A percentile compares a stretch with the other conserved stretches of the same genome.
Conservation (phyloP, 768 basidiomycete genomes). For the Tubosaeta brunneosetosa region DNA sequence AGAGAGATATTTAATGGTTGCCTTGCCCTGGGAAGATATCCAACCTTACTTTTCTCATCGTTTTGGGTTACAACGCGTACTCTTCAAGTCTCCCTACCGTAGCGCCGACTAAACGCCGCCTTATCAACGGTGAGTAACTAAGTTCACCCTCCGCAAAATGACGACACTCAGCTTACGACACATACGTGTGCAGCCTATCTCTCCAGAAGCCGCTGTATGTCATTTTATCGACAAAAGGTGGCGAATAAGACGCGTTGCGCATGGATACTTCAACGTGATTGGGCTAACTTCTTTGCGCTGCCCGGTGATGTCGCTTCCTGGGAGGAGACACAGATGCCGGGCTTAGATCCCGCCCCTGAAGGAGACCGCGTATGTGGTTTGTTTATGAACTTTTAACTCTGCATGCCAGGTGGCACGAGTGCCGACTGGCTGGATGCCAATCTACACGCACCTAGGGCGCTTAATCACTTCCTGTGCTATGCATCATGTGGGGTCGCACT, state of each 20-base stretch:
- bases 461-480: neutral
- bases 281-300: neutral
- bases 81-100: neutral
- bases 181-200: neutral
- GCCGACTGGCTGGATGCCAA: neutral
- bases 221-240: neutral
- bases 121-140: neutral
- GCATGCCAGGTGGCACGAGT: no score
- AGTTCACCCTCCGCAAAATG: neutral
- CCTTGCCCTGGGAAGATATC: neutral
- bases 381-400: no score
- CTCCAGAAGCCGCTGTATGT: neutral
- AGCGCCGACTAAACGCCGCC: neutral
- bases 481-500: neutral
- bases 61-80: no score
- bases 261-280: neutral
- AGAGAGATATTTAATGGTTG: neutral
- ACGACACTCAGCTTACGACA: neutral
- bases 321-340: neutral
- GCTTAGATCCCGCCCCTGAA: neutral
- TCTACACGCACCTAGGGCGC: neutral
- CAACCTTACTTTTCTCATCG: no score
- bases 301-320: neutral
- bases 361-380: neutral
- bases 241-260: neutral